phyloP scores from a whole-genome alignment of 2,329 filamentous ascomycete genomes.

The Cordyceps farinosa region DNA sequence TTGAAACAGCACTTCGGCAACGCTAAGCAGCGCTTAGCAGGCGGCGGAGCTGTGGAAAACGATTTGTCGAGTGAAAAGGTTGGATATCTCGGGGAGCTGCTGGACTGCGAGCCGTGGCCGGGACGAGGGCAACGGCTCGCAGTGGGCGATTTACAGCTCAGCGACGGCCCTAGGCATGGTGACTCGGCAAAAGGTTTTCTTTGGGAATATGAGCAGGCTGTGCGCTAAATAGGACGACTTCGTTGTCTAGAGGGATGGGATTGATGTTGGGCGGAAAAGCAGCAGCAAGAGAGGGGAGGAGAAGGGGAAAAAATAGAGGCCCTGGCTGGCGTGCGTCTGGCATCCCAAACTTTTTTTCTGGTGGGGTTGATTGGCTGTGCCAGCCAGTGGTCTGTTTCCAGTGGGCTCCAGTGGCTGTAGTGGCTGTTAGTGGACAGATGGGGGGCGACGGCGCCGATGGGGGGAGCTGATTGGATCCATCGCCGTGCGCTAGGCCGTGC shows the following conservation, averaged over 20 bases:
- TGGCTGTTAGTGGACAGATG: neutral
- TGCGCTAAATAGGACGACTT: constrained; percentile 16
- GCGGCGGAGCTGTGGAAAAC: constrained; percentile 54
- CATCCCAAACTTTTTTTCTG: constrained; percentile 15
- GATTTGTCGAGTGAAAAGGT: constrained; percentile 56
- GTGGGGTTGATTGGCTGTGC: constrained; percentile 1
- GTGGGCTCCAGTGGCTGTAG: neutral
- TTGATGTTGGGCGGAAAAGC: constrained; percentile 19
- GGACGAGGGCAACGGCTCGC: constrained; percentile 54
- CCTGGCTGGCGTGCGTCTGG: neutral
- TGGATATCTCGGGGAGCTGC: constrained; percentile 75
- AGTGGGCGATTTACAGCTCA: constrained; percentile 89
- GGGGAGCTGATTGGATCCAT: neutral
- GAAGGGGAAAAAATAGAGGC: constrained; percentile 14
- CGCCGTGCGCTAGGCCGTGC: neutral
- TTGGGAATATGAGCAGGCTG: constrained; percentile 18
- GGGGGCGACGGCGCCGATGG: neutral
- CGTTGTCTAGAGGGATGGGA: constrained; percentile 16
- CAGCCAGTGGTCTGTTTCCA: neutral
- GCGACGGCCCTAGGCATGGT: constrained; percentile 72
- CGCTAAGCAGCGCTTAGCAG: constrained; percentile 8
- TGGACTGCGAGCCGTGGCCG: constrained; percentile 69
- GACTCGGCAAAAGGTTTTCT: constrained; percentile 66
- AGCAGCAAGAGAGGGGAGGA: constrained; percentile 11
- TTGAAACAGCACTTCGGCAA: constrained; percentile 6